These are phyloP conservation scores for Chenopodium album DNA, from an alignment of 148 eudicot species.

Conservation along the genomic window DNA sequence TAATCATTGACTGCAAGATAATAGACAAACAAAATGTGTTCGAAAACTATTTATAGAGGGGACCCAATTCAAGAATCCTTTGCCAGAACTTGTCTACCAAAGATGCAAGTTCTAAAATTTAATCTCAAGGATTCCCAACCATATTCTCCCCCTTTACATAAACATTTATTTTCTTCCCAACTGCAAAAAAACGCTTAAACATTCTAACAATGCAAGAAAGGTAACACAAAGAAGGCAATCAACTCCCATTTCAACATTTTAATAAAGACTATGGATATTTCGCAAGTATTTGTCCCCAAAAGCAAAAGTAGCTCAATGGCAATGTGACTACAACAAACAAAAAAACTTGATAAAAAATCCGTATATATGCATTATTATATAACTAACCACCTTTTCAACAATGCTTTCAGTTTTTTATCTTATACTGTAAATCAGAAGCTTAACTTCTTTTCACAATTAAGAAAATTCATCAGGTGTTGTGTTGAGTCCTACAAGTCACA, in stretches of 20 bases:
- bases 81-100: not conserved
- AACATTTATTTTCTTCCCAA: not conserved
- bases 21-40: no score
- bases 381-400: not conserved
- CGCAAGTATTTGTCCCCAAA: no score
- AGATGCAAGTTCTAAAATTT: not conserved
- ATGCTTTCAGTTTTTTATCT: not conserved
- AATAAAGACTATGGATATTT: not conserved
- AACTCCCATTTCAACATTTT: no score
- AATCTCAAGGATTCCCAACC: not conserved
- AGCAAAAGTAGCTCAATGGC: not conserved
- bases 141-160: not conserved
- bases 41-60: not conserved
- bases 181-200: not conserved
- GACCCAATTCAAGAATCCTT: not conserved
- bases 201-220: no score
- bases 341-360: not conserved
- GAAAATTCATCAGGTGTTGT: not conserved
- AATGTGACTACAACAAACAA: not conserved
- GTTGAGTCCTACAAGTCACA: not conserved
- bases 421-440: no score
- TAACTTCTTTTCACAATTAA: not conserved
- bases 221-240: not conserved
- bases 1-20: not conserved
- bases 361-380: not conserved